Evolutionary conservation across 768 basidiomycete species (phyloP).

Genomic region (Trichaptum fuscoviolaceum): DNA sequence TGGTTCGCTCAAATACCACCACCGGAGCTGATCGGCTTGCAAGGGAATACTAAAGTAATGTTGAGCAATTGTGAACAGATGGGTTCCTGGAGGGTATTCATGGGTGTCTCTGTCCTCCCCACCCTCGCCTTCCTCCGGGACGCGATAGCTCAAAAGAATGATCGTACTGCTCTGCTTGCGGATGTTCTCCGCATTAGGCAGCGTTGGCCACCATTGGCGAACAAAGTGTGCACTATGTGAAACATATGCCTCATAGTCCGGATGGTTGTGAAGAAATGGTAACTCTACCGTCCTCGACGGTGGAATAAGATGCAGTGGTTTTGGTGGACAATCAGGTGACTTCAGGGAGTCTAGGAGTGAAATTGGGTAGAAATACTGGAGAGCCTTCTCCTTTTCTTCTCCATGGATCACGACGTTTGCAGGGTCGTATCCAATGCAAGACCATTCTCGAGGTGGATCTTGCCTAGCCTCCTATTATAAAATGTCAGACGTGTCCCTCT

Average conservation of each 20-base stretch:
- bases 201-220: slow-evolving; percentile 75
- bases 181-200: slow-evolving; percentile 37
- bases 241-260: neutral
- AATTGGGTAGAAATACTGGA: slow-evolving; percentile 65
- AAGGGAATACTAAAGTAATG: slow-evolving; percentile 74
- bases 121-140: slow-evolving; percentile 28
- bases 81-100: neutral
- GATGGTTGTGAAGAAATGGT: slow-evolving; percentile 14
- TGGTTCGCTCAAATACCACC: slow-evolving; percentile 67
- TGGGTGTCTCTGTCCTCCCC: neutral
- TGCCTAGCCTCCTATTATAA: neutral
- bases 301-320: slow-evolving; percentile 10
- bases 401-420: slow-evolving; percentile 67
- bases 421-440: slow-evolving; percentile 59
- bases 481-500: neutral
- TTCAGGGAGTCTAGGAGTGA: slow-evolving; percentile 26
- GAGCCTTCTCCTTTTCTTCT: slow-evolving; percentile 61
- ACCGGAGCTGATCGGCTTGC: slow-evolving; percentile 36
- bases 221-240: slow-evolving; percentile 64
- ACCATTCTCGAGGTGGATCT: slow-evolving; percentile 41
- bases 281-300: slow-evolving; percentile 18
- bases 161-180: slow-evolving; percentile 70
- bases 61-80: slow-evolving; percentile 40
- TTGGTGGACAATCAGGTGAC: slow-evolving; percentile 14
- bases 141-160: slow-evolving; percentile 58